Base-by-base conservation (phyloP, 2,329 filamentous ascomycete species). In the Ophiostoma triangulosporum region DNA sequence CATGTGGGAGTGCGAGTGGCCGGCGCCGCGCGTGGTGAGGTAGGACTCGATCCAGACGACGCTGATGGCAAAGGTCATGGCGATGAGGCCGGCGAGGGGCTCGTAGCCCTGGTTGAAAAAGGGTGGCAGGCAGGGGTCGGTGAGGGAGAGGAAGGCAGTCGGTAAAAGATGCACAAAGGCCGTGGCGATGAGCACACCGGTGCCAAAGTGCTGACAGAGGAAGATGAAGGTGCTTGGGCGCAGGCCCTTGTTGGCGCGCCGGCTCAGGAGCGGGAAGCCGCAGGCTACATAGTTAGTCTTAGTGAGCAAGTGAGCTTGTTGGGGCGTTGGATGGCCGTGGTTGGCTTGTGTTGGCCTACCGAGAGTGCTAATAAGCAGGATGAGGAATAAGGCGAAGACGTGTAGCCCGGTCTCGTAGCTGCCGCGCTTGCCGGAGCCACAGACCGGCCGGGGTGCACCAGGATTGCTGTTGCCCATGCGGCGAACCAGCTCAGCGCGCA, bases 1-100 rank as follows among this genome's bases (percentile, higher is more conserved):
- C 32, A 67, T 71, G 31, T 82, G 79, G 1, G 76, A 74, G 61
- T 83, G 77, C 1, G 76, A 77, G 61, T 81, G 80, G 1, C 77
- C 73, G 1, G 80, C 81, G 43, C 80, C 80, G 53, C 79, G 69
- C 2, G 83, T 85, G 0, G 88, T 89, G 60, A 97, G 83, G 65
- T 89, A 88, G 70, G 93, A 95, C 67, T 97, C 91, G 51, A 96
- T 77, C 2, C 81, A 78, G 6, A 95, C 87, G 3, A 96, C 89
- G 4, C 86, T 71, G 56, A 95, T 74, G n/a, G 88, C 86, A 11
- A 86, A 82, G 9, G 82, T 67, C 86, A 95, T 91, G 54, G 87
- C 85, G 48, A 95, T 78, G 48, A 93, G 74, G 2, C 89, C 88
- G 0, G 88, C 81, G 65, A 94, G 83, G 6, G 87, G 86, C 48